These are phyloP conservation scores for Paraphaeosphaeria sporulosa DNA, from an alignment of 2,329 filamentous ascomycete genomes.

Conservation along the genomic window DNA sequence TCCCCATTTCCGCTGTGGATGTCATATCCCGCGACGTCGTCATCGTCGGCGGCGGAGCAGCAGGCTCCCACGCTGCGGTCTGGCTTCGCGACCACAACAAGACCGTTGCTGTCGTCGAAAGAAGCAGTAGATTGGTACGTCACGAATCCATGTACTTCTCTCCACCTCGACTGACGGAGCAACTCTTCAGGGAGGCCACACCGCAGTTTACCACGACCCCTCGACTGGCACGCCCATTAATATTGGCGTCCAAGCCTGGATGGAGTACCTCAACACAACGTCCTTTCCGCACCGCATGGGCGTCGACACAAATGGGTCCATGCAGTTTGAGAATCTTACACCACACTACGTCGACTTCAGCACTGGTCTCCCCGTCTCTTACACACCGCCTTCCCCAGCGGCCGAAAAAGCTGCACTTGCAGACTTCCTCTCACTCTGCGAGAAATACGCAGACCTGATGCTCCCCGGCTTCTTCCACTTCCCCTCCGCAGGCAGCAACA, in stretches of 20 bases:
- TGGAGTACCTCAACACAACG: slow-evolving; percentile 49
- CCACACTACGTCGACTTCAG: slow-evolving; percentile 37
- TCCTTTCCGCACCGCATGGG: slow-evolving; percentile 49
- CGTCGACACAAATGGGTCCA: slow-evolving; percentile 37
- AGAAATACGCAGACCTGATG: slow-evolving; percentile 38
- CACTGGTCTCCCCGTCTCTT: slow-evolving; percentile 22
- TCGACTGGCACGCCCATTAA: slow-evolving; percentile 35
- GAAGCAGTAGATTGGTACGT: slow-evolving; percentile 34
- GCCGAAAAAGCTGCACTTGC: slow-evolving; percentile 17
- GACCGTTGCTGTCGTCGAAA: slow-evolving; percentile 49
- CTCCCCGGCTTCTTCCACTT: slow-evolving; percentile 53
- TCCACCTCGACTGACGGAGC: not conserved
- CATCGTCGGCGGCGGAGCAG: slow-evolving; percentile 51
- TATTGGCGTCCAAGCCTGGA: slow-evolving; percentile 45
- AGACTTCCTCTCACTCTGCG: slow-evolving; percentile 32
- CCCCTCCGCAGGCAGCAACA: slow-evolving; percentile 40
- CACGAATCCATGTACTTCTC: not conserved
- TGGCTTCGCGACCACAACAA: slow-evolving; percentile 45
- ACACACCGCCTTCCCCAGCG: slow-evolving; percentile 12
- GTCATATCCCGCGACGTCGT: slow-evolving; percentile 25
- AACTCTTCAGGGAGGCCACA: slow-evolving; percentile 53
- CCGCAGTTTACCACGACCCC: slow-evolving; percentile 54
- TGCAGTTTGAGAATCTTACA: slow-evolving; percentile 16
- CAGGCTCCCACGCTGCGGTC: slow-evolving; percentile 50
- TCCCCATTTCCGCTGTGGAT: not conserved